phyloP scores from a whole-genome alignment of 441 rosid genomes.

The Croton laevigatus region DNA sequence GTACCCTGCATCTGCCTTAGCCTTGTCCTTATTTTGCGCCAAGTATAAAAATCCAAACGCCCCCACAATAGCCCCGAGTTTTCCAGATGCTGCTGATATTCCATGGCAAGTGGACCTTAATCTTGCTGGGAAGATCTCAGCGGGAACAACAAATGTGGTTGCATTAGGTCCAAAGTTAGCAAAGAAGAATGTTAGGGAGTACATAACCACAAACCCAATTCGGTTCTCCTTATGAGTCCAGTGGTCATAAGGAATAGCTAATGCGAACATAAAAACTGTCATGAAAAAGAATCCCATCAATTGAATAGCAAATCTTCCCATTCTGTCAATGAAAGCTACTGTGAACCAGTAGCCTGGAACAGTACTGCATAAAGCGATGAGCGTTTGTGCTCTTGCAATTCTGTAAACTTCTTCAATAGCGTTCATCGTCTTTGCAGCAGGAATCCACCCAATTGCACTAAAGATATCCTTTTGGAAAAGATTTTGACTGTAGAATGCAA shows the following conservation, averaged over 20 bases:
- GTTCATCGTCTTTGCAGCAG: slow-evolving; percentile 64
- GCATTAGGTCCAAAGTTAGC: slow-evolving; percentile 91
- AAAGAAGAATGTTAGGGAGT: slow-evolving; percentile 79
- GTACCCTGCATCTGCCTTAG: slow-evolving; percentile 79
- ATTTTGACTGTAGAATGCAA: slow-evolving; percentile 82
- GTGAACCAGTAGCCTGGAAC: slow-evolving; percentile 92
- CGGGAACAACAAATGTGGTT: slow-evolving; percentile 80
- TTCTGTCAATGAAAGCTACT: slow-evolving; percentile 55
- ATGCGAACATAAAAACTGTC: slow-evolving; percentile 82
- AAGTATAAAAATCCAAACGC: slow-evolving; percentile 78
- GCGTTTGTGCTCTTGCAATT: slow-evolving; percentile 75
- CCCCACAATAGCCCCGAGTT: slow-evolving; percentile 83
- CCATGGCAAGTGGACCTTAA: slow-evolving; percentile 89
- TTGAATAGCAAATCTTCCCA: slow-evolving; percentile 74
- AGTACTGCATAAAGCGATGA: slow-evolving; percentile 72
- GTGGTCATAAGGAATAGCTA: slow-evolving; percentile 70
- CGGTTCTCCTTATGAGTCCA: slow-evolving; percentile 69
- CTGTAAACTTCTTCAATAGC: slow-evolving; percentile 68
- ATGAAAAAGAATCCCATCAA: slow-evolving; percentile 90
- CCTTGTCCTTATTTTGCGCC: slow-evolving; percentile 62
- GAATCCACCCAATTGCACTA: slow-evolving; percentile 79
- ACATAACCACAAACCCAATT: slow-evolving; percentile 61
- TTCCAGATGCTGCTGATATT: slow-evolving; percentile 78
- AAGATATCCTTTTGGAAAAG: slow-evolving; percentile 84
- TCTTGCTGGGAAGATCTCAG: slow-evolving; percentile 88